These are phyloP conservation scores for Claviceps monticola DNA, from an alignment of 2,329 filamentous ascomycete genomes.

Conservation along the genomic window DNA sequence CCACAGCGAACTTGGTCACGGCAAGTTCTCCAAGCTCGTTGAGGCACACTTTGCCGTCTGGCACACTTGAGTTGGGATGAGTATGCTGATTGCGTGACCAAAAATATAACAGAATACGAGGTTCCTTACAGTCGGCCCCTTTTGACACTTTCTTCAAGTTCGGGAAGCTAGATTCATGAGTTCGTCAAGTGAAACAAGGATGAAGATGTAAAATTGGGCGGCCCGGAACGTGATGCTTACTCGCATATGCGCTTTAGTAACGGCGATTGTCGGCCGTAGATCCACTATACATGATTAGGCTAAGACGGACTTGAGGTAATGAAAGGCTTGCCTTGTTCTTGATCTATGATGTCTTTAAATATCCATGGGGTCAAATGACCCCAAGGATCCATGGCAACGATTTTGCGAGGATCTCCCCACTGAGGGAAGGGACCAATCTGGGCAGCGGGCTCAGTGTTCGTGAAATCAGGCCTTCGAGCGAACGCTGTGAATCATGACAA, in stretches of 20 bases:
- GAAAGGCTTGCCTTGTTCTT: conserved; percentile 45
- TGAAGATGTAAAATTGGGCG: not conserved
- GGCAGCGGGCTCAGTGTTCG: conserved; percentile 78
- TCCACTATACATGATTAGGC: conserved; percentile 39
- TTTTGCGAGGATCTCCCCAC: conserved; percentile 85
- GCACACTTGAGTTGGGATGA: conserved; percentile 28
- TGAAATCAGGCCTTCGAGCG: conserved; percentile 39
- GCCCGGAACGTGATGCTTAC: conserved; percentile 15
- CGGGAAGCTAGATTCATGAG: conserved; percentile 46
- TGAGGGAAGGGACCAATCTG: conserved; percentile 78
- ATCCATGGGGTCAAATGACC: conserved; percentile 79
- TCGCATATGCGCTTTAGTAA: conserved; percentile 90
- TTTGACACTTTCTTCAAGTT: conserved; percentile 78
- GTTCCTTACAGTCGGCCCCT: conserved; percentile 52
- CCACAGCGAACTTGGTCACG: conserved; percentile 93
- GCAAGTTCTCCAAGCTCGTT: conserved; percentile 77
- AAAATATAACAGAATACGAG: not conserved
- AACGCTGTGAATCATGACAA: conserved; percentile 5
- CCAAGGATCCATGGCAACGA: conserved; percentile 93
- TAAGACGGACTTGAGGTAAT: not conserved
- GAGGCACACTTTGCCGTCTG: conserved; percentile 81
- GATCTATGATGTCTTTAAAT: conserved; percentile 64
- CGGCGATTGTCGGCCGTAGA: conserved; percentile 78
- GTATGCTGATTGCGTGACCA: not conserved
- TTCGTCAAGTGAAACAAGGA: not conserved